Evolutionary conservation across 768 basidiomycete species (phyloP).

Genomic region (Mycena albidolilacea): DNA sequence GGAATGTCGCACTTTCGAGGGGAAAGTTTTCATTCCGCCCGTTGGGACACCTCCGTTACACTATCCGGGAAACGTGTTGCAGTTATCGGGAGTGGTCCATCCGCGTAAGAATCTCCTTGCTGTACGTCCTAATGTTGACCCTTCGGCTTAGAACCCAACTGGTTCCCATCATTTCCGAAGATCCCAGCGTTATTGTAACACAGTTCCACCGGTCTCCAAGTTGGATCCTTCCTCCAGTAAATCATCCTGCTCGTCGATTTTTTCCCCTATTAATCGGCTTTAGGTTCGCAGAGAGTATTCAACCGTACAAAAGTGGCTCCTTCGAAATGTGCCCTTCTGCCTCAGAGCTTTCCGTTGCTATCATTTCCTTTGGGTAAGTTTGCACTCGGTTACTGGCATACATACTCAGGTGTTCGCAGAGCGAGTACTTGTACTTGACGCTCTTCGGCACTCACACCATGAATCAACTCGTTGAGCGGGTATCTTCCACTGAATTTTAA

Average conservation of each 20-base stretch:
- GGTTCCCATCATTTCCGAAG: constrained; percentile 59
- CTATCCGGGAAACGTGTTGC: constrained; percentile 65
- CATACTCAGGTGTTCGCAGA: background rate
- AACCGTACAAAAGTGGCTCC: constrained; percentile 10
- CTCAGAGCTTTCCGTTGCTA: constrained; percentile 35
- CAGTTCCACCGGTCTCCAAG: constrained; percentile 67
- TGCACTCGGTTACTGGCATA: background rate
- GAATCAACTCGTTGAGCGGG: constrained; percentile 15
- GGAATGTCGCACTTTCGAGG: constrained; percentile 62
- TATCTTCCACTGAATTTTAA: constrained; percentile 25
- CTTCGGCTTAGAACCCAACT: constrained; percentile 61
- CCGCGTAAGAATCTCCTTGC: constrained; percentile 56
- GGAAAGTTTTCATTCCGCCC: constrained; percentile 64
- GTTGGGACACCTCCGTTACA: constrained; percentile 59
- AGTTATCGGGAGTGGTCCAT: constrained; percentile 72
- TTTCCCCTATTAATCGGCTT: constrained; percentile 1
- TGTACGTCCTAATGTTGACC: background rate
- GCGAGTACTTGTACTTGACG: constrained; percentile 25
- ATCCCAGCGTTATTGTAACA: constrained; percentile 56
- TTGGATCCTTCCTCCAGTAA: constrained; percentile 57
- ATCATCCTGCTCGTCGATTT: background rate
- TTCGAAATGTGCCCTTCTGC: constrained; percentile 22
- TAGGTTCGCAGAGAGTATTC: constrained; percentile 39
- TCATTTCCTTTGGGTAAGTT: constrained; percentile 32
- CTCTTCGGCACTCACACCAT: constrained; percentile 19